Conservation (phyloP, 176 grass and related monocot genomes). For the Luzula sylvatica region DNA sequence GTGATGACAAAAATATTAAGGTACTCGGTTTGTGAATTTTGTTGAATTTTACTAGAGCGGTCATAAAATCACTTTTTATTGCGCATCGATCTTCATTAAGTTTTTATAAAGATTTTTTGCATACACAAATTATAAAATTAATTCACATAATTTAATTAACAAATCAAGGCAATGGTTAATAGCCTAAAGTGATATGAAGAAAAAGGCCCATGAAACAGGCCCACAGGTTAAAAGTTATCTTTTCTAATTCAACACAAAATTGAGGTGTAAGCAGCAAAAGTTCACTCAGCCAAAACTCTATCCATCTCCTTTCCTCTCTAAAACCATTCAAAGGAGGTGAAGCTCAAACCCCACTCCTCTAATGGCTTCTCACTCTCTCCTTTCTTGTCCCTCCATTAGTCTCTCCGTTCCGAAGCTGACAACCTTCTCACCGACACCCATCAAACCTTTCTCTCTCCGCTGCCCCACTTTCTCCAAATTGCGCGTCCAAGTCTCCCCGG, state of each 20-base stretch:
- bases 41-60: no score
- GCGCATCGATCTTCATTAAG: no score
- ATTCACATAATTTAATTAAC: no score
- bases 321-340: constrained; percentile 5
- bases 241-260: no score
- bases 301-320: neutral
- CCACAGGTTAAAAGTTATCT: neutral
- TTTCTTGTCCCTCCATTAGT: constrained; percentile 36
- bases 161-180: no score
- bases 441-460: constrained; percentile 3
- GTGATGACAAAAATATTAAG: no score
- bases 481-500: constrained; percentile 21
- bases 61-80: no score
- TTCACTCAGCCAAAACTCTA: no score
- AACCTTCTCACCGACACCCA: neutral
- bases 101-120: no score
- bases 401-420: constrained; percentile 8
- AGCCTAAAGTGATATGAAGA: neutral
- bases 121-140: no score
- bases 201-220: neutral
- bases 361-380: constrained; percentile 35
- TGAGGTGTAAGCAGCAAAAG: no score
- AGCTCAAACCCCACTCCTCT: neutral
- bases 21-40: no score
- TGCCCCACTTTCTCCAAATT: constrained; percentile 20